Conservation (phyloP, 2,329 filamentous ascomycete species). For the Xylaria sp. region DNA sequence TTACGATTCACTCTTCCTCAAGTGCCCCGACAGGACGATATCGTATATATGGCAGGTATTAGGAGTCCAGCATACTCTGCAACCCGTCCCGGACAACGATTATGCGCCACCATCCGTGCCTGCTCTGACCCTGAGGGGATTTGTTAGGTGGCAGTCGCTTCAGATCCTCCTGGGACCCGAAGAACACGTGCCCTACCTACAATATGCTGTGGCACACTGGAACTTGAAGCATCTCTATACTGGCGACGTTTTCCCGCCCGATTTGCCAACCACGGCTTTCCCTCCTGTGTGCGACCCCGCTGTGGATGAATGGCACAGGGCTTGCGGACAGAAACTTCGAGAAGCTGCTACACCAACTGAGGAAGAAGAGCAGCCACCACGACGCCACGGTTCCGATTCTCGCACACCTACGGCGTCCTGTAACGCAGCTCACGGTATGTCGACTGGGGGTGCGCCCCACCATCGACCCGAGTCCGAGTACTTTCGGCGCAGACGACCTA, state of each 20-base stretch:
- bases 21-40: conserved; percentile 76
- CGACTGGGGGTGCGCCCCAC: conserved; percentile 37
- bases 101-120: conserved; percentile 82
- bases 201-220: conserved; percentile 82
- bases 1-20: conserved; percentile 82
- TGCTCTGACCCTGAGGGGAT: conserved; percentile 83
- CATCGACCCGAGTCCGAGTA: conserved; percentile 50
- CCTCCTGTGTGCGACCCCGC: conserved; percentile 78
- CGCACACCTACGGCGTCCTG: conserved; percentile 47
- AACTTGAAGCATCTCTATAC: conserved; percentile 79
- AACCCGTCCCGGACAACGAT: conserved; percentile 75
- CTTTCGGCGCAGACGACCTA: conserved; percentile 52
- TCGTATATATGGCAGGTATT: conserved; percentile 93
- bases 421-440: conserved; percentile 45
- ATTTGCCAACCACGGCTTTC: conserved; percentile 71
- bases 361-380: conserved; percentile 46
- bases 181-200: conserved; percentile 85
- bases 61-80: conserved; percentile 85
- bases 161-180: conserved; percentile 88
- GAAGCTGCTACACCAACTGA: conserved; percentile 62
- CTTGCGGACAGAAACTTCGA: conserved; percentile 76
- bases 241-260: conserved; percentile 71
- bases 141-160: conserved; percentile 92
- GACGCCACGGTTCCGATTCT: conserved; percentile 40
- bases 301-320: conserved; percentile 88